Base-by-base conservation (phyloP, 331 rosid genomes). In the Prunus yedoensis region DNA sequence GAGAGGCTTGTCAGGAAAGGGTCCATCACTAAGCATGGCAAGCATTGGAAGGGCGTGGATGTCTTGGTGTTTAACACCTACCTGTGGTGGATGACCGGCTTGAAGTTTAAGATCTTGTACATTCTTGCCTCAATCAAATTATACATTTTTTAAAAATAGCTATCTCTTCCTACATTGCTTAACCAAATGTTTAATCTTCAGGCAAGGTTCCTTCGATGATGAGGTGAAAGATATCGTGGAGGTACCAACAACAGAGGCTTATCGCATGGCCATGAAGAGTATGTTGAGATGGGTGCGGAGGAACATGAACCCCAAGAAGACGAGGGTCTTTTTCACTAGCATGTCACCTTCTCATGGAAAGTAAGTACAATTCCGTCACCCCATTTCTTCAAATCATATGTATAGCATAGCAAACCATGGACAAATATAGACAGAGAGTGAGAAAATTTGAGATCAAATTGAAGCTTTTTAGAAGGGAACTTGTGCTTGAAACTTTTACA, bases 31-130 rank as follows among this genome's bases (percentile, higher is more conserved):
- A 90, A 88, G 79, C 99, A 94, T 46, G 99, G 97, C 3, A 88
- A 89, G 50, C 74, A 84, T 47, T 94, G 99, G 97, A 94, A 92
- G 81, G 92, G 96, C 0, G 97, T 81, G 18, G 93, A 94, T 56
- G 85, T 94, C 66, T 12, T 92, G 74, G 96, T 92, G 62, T 90
- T 94, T 63, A 94, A 94, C 69, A 86, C 99, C 62, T 94, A 94
- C 69, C 90, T 94, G 65, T 94, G 97, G 99, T 94, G 99, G 99
- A 88, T 94, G 85, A 87, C 97, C 0, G 99, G 96, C 79, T 71
- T 86, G 76, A 81, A 92, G 46, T 90, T 94, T 96, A 94, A 92
- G 76, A 86, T 94, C 54, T 69, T 92, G 99, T 94, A 85, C 20
- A 78, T 58, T 67, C 32, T 68, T 66, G n/a, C 75, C 64, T 35